Evolutionary conservation across 768 basidiomycete genomes (phyloP), one percentile per base, ranked within the genome.

Genomic region (Myochromella boudieri): DNA sequence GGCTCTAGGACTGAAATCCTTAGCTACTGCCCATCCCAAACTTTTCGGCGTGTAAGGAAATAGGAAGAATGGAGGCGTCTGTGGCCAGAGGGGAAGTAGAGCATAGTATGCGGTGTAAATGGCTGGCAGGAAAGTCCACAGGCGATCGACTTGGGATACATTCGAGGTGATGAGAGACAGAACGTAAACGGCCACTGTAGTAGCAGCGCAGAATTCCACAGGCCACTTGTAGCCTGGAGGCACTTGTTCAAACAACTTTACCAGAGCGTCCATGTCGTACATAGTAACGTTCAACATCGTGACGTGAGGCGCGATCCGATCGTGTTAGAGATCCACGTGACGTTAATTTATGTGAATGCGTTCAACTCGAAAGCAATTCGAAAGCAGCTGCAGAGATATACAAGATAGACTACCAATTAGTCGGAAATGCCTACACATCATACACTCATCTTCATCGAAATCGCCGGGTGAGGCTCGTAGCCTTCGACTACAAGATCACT

Each of bases 401-500:
- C 5, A 6, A 6, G 18, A 31, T 8, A 31, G 9, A 31, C 9
- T n/a, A 31, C 29, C 8, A 31, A n/a, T 31, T 8, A 8, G 29
- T 31, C n/a, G n/a, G 9, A n/a, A 31, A n/a, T 25, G 38, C 10
- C 17, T 10, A 7, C 18, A 9, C 9, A 20, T 37, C 47, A 36
- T 9, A 27, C 36, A 21, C 32, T 42, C 33, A 48, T 42, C 26
- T 48, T 28, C 44, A 52, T 52, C 34, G 45, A 32, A 14, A 52
- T 34, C 37, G 79, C 74, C 2, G 85, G 85, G 63, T 92, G 80
- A 8, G 90, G 85, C 52, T 88, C 75, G 60, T 97, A 97, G 2
- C 91, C 90, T 46, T 91, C 87, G 8, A 98, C 80, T 42, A 84
- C 77, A 46, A 97, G 81, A 65, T 97, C 95, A n/a, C 78, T 78